Percentiles rank a stretch among this genome's conserved stretches.
These are phyloP conservation scores for Colletotrichum sublineola DNA, from an alignment of 2,329 filamentous ascomycete species.

Conservation along the genomic window DNA sequence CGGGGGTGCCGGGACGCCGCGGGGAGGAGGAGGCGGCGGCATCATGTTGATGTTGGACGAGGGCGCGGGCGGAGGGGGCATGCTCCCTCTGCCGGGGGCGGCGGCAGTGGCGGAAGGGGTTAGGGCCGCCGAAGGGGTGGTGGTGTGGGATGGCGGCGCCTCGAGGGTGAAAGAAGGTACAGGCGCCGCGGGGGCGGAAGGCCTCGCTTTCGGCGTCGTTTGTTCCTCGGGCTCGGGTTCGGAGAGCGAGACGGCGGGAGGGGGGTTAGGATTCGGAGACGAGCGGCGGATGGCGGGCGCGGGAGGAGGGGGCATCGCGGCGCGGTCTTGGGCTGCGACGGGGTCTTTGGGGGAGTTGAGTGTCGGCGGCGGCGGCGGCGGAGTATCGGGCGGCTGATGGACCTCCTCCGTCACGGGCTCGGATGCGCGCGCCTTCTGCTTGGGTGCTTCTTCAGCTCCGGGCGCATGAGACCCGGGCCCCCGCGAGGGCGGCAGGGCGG, in stretches of 20 bases:
- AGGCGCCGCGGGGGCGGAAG: constrained; percentile 46
- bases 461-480: constrained; percentile 24
- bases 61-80: constrained; percentile 36
- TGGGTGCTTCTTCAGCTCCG: constrained; percentile 22
- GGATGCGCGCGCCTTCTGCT: neutral
- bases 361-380: constrained; percentile 16
- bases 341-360: constrained; percentile 27
- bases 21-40: constrained; percentile 48
- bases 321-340: constrained; percentile 46
- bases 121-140: constrained; percentile 18
- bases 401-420: neutral
- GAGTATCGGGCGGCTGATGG: constrained; percentile 32
- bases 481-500: constrained; percentile 9
- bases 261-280: constrained; percentile 15
- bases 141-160: constrained; percentile 34
- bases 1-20: constrained; percentile 36
- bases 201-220: constrained; percentile 65
- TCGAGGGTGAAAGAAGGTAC: constrained; percentile 63
- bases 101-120: constrained; percentile 45
- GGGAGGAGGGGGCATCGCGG: constrained; percentile 53
- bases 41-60: constrained; percentile 45
- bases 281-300: constrained; percentile 37
- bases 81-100: constrained; percentile 39
- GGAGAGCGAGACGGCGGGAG: constrained; percentile 17
- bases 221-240: constrained; percentile 56